A percentile compares a stretch with the other conserved stretches of the same genome.
These are phyloP conservation scores for Arthrobotrys entomopaga DNA, from an alignment of 2,329 filamentous ascomycete species.

Conservation along the genomic window DNA sequence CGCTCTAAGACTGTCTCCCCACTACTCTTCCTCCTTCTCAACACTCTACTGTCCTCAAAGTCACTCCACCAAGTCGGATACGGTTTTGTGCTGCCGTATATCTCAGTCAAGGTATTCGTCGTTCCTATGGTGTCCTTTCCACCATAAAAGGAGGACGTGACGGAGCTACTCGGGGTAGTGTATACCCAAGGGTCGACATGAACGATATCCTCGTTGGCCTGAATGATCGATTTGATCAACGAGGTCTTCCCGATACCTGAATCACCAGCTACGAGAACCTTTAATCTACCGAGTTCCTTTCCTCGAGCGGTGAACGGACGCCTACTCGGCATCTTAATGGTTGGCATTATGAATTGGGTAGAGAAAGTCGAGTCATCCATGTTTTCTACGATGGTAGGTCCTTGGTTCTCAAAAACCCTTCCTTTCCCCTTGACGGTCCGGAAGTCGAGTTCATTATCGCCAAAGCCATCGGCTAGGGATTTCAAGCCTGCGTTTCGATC, in stretches of 20 bases:
- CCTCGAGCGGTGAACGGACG: slow-evolving; percentile 90
- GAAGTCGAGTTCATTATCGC: slow-evolving; percentile 33
- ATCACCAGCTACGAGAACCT: slow-evolving; percentile 85
- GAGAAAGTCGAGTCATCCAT: slow-evolving; percentile 60
- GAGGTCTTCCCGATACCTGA: slow-evolving; percentile 86
- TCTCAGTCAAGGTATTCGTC: slow-evolving; percentile 69
- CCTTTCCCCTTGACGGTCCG: slow-evolving; percentile 64
- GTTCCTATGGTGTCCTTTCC: slow-evolving; percentile 54
- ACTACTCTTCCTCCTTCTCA: slow-evolving; percentile 74
- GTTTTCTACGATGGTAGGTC: slow-evolving; percentile 59
- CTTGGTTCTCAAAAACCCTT: slow-evolving; percentile 58
- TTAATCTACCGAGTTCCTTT: slow-evolving; percentile 83
- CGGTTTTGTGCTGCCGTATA: slow-evolving; percentile 81
- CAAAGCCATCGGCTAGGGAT: slow-evolving; percentile 35
- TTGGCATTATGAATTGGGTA: slow-evolving; percentile 96
- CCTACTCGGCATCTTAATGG: slow-evolving; percentile 86
- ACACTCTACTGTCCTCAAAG: slow-evolving; percentile 72
- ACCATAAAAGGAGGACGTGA: slow-evolving; percentile 57
- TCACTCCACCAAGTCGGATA: slow-evolving; percentile 92
- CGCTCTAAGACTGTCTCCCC: slow-evolving; percentile 84
- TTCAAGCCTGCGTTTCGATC: slow-evolving; percentile 43
- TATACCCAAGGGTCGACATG: slow-evolving; percentile 78
- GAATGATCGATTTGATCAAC: slow-evolving; percentile 86
- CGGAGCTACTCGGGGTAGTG: slow-evolving; percentile 54
- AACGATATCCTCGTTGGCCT: slow-evolving; percentile 88